Base-by-base conservation (phyloP, 1,284 basidiomycete genomes). In the Fomitopsis schrenkii region DNA sequence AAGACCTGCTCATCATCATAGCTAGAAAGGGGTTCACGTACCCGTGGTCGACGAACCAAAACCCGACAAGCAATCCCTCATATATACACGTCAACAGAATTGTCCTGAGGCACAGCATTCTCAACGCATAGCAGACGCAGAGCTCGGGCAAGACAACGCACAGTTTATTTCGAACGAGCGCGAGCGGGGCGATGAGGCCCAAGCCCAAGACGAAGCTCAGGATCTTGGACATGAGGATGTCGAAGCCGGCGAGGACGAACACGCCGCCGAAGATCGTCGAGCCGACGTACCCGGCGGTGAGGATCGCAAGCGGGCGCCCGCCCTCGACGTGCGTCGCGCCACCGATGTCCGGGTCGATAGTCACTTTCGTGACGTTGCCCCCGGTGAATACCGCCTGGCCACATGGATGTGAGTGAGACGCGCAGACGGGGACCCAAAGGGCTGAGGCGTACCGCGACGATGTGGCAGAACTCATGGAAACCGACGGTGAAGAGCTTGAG, bases 31-130 rank as follows among this genome's bases (percentile, higher is more conserved):
- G 30, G 4, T 33, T 17, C 8, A 78, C 86, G 60, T 68, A 93
- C 90, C 80, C 91, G 70, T 93, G 91, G 66, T 86, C 88, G 61
- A 93, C 83, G 71, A 93, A 93, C 91, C 91, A 93, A 68, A 93
- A 93, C 0, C 89, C 91, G 60, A 93, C 80, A 35, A 93, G 77
- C 30, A 93, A 74, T 17, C 81, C 90, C 74, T 93, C 91, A 69
- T 90, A 93, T 30, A 85, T 67, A 36, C 89, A 64, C 22, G 88
- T 92, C 42, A 93, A 77, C n/a, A 90, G 59, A 66, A 93, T 91
- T 41, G 91, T 93, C 66, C 91, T 93, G 59, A 19, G 55, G 12
- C 17, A 55, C 17, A 48, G 46, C 15, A 12, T 17, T 10, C 19
- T 17, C 19, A 19, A 22, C 5, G 5, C 42, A 41, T n/a, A 10